Base-by-base conservation (phyloP, 2,329 filamentous ascomycete species). In the Colletotrichum trifolii region DNA sequence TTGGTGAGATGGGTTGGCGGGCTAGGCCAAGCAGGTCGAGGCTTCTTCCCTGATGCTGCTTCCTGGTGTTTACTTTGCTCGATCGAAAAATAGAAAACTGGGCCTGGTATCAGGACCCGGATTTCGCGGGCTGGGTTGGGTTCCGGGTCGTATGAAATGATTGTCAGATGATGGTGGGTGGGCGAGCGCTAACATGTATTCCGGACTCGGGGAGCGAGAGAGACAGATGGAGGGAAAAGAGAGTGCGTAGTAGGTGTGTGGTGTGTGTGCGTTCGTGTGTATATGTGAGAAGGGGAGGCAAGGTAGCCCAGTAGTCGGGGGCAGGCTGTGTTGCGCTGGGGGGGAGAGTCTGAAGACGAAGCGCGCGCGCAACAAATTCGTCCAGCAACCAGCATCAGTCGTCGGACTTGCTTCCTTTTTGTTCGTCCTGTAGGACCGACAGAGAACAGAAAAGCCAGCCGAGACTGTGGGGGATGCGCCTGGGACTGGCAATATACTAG, bases 401-500 rank as follows among this genome's bases (percentile, higher is more conserved):
- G 52, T 62, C 57, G 45, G 38, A 46, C 50, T 62, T 58, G 25
- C 25, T 25, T 25, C 25, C 38, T 59, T 35, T 59, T 59, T 42
- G 52, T 62, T 56, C 42, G 58, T 61, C 53, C 58, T 39, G 35
- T 54, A 40, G 46, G 62, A 65, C 57, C 52, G 52, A 59, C 60
- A 58, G 60, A 35, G 64, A 48, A 54, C 60, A 47, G 60, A 40
- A 54, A 39, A 49, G 11, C 39, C 46, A 11, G 25, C 4, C 15
- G 3, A 54, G 33, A 25, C 33, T 45, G 53, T 49, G 54, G 64
- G 54, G 59, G 60, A 64, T 46, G 48, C 48, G 53, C 54, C 35
- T 50, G 60, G 60, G 64, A 64, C 49, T 46, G 52, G 57, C 49
- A 63, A 59, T 66, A 66, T 66, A n/a, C n/a, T n/a, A n/a, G n/a